Percentiles rank a stretch among this genome's conserved stretches.
Conservation (phyloP, 2,329 filamentous ascomycete genomes). For the Lasiodiplodia sp. region DNA sequence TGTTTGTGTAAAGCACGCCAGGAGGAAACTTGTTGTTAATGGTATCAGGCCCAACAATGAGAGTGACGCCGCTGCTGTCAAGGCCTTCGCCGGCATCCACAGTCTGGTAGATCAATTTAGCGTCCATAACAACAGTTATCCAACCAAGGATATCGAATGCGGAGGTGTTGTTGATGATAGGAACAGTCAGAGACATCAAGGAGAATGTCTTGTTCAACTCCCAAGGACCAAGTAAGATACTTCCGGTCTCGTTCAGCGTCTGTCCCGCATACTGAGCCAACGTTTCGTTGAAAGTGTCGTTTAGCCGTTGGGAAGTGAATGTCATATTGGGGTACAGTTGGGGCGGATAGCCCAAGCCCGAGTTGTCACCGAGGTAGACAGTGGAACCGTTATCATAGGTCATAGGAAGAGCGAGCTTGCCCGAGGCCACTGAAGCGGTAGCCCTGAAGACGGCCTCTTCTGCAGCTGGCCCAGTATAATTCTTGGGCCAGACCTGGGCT, state of each 20-base stretch:
- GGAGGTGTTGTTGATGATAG: conserved; percentile 73
- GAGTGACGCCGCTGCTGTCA: conserved; percentile 71
- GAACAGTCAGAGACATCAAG: conserved; percentile 80
- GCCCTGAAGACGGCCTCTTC: conserved; percentile 68
- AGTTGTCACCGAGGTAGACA: conserved; percentile 66
- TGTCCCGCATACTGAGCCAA: conserved; percentile 53
- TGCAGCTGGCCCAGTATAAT: conserved; percentile 60
- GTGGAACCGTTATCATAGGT: conserved; percentile 23
- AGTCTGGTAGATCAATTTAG: conserved; percentile 68
- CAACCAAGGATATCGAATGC: conserved; percentile 76
- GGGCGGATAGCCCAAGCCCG: conserved; percentile 70
- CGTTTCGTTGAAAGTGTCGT: conserved; percentile 44
- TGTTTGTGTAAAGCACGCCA: conserved; percentile 42
- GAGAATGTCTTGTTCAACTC: conserved; percentile 76
- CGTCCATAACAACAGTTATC: conserved; percentile 80
- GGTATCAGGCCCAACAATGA: conserved; percentile 73
- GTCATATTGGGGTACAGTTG: conserved; percentile 81
- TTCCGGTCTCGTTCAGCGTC: conserved; percentile 55
- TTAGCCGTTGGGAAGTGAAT: conserved; percentile 55
- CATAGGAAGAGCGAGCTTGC: conserved; percentile 65
- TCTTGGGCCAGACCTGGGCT: conserved; percentile 74
- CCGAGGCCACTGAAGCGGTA: conserved; percentile 60
- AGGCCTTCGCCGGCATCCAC: conserved; percentile 71
- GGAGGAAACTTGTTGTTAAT: conserved; percentile 64
- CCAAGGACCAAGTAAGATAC: conserved; percentile 79